phyloP scores from a whole-genome alignment of 331 rosid genomes.

The Malus hybrid region DNA sequence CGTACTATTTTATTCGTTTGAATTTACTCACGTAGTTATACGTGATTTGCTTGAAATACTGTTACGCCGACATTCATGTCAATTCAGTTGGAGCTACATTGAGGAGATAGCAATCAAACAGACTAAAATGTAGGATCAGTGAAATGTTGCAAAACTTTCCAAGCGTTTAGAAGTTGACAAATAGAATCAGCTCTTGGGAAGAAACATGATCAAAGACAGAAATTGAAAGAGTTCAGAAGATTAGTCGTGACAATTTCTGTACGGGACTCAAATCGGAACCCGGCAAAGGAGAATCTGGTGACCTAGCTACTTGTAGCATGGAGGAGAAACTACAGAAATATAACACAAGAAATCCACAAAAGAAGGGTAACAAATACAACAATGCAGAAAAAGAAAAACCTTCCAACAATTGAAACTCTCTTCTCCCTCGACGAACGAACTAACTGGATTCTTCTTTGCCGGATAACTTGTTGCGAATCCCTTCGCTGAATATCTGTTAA shows the following conservation, averaged over 20 bases:
- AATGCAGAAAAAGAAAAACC: not conserved
- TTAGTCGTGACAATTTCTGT: conserved; percentile 31
- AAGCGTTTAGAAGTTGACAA: not conserved
- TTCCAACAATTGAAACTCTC: not conserved
- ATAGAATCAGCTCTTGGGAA: not conserved
- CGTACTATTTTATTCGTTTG: fast-evolving
- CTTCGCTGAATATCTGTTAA: conserved; percentile 22
- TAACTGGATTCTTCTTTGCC: conserved; percentile 98
- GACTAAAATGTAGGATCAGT: not conserved
- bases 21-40: no score
- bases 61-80: no score
- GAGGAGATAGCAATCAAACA: not conserved
- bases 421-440: conserved; percentile 17
- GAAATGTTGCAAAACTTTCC: not conserved
- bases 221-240: conserved; percentile 23
- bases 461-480: conserved; percentile 39
- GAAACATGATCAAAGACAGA: not conserved
- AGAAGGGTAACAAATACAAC: not conserved
- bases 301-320: conserved; percentile 25
- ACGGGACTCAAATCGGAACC: conserved; percentile 44
- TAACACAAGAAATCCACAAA: conserved; percentile 28
- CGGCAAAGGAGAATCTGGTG: conserved; percentile 99
- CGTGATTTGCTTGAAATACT: no score
- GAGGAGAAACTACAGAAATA: conserved; percentile 37
- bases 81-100: no score